Evolutionary conservation across 1,139 yeast species (phyloP).

Genomic region (Saccharomyces hybrid): DNA sequence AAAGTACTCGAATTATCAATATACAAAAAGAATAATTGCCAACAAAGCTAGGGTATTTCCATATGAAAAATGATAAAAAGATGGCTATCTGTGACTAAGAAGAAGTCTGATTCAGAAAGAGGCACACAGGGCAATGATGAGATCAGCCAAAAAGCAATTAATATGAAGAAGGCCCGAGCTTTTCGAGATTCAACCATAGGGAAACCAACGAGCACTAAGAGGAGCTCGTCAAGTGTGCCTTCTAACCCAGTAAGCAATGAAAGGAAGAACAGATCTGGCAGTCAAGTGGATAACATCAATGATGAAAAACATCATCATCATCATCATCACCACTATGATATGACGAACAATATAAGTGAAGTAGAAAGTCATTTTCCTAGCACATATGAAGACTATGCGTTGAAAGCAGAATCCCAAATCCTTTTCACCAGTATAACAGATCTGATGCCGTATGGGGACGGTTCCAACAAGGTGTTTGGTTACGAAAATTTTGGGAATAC

Average conservation of each 20-base stretch:
- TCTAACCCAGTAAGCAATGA: background rate
- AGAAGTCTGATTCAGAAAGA: constrained; percentile 1
- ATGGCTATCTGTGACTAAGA: constrained; percentile 11
- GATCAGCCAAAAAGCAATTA: background rate
- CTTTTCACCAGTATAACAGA: constrained; percentile 4
- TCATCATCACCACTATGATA: background rate
- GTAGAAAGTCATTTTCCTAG: background rate
- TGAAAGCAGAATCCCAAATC: background rate
- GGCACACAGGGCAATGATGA: background rate
- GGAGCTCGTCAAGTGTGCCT: background rate
- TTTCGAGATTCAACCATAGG: background rate
- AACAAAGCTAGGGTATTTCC: background rate
- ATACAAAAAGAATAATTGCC: background rate
- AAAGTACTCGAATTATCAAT: background rate
- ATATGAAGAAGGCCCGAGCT: background rate
- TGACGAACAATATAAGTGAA: background rate
- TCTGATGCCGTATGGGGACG: background rate
- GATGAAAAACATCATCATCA: background rate
- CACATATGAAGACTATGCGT: background rate
- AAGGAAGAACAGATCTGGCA: background rate
- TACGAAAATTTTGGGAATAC: too few relatives aligned
- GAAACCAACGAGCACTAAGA: background rate
- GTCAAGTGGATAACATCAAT: background rate
- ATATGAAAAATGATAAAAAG: constrained; percentile 11
- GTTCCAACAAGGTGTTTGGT: too few relatives aligned